Evolutionary conservation across 2,329 filamentous ascomycete species (phyloP), one percentile per base, ranked within the genome.

Genomic region (Penicillium thymicola): DNA sequence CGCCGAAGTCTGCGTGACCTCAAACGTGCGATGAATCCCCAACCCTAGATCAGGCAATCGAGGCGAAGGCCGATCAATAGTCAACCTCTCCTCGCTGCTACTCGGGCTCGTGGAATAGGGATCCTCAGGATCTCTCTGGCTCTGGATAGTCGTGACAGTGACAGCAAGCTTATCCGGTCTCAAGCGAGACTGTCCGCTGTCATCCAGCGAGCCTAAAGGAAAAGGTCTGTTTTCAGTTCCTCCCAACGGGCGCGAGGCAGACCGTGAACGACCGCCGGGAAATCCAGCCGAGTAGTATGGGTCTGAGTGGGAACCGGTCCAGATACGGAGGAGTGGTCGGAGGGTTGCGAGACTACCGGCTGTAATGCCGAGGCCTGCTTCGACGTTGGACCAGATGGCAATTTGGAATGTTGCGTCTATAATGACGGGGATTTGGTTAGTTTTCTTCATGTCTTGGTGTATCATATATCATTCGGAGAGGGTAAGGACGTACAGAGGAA

Each of bases 281-380:
- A 67, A 65, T 0, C 65, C 63, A 8, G 63, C 55, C 3, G 60
- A 54, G 53, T 67, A 65, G 4, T 63, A 50, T n/a, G 51, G 55
- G 30, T 62, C 61, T 30, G 60, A 45, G 34, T 43, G 45, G 4
- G 65, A 62, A 16, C 68, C 65, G 13, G 65, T 59, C 44, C 68
- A 61, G 36, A 71, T 34, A 18, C 70, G 76, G 10, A 82, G 67
- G 0, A 82, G 72, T 0, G 80, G 80, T 2, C 79, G 75, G 1
- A 81, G 71, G 0, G 78, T 80, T 11, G 79, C 79, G 14, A 81
- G 72, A 59, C 73, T 77, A 4, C 74, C 78, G 10, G 80, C 79
- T 4, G 72, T 73, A 47, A 79, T 78, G 5, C 75, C 71, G 1
- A 74, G 64, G 2, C 70, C 70, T 49, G 62, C 59, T 63, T 75